A percentile compares a stretch with the other conserved stretches of the same genome.
phyloP scores from a whole-genome alignment of 2,329 filamentous ascomycete species.

The Hymenoscyphus fraxineus region DNA sequence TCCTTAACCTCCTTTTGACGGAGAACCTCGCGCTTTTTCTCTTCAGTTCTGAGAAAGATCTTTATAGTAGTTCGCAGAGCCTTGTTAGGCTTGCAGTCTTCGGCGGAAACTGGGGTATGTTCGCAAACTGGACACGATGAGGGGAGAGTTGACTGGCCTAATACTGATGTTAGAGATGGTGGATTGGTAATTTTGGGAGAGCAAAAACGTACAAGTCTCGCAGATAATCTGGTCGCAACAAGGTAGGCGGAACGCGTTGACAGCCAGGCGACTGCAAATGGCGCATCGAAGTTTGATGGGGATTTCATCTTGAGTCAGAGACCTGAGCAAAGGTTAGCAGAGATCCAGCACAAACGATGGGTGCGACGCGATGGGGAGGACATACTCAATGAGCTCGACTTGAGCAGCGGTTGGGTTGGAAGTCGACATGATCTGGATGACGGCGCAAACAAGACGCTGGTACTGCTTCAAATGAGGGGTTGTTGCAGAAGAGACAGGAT shows the following conservation, averaged over 20 bases:
- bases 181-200: background rate
- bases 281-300: constrained; percentile 96
- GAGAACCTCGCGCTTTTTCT: constrained; percentile 77
- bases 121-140: constrained; percentile 88
- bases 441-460: background rate
- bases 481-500: constrained; percentile 3
- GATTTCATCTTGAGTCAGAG: constrained; percentile 62
- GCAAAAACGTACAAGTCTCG: constrained; percentile 63
- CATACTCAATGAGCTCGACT: constrained; percentile 35
- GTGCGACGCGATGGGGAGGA: background rate
- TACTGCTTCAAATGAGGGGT: constrained; percentile 5
- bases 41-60: constrained; percentile 83
- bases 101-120: constrained; percentile 80
- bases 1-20: constrained; percentile 43
- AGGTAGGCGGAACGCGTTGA: constrained; percentile 86
- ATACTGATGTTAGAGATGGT: constrained; percentile 24
- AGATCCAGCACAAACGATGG: background rate
- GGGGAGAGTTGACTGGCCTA: constrained; percentile 72
- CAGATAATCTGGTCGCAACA: constrained; percentile 97
- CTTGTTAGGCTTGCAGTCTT: constrained; percentile 86
- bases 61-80: constrained; percentile 87
- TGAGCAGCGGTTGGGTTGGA: constrained; percentile 31
- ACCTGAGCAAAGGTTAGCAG: constrained; percentile 26
- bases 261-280: constrained; percentile 83
- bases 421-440: constrained; percentile 28